Evolutionary conservation across 768 basidiomycete genomes (phyloP).

Genomic region (Austroboletus festivus): DNA sequence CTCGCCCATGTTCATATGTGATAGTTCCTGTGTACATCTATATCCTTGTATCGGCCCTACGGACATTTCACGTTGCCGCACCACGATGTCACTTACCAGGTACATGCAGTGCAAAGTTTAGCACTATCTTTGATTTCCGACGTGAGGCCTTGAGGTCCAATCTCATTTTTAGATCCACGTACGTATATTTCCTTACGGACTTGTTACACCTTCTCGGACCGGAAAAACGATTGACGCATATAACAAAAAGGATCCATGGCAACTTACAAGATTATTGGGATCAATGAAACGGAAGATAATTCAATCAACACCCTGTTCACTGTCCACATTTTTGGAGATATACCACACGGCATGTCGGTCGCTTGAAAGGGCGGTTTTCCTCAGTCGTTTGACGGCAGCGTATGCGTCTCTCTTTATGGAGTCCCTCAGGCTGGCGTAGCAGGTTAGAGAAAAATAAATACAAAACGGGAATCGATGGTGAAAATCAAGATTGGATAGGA

Average conservation of each 20-base stretch:
- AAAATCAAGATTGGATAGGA: background rate
- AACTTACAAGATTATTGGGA: too few species aligned
- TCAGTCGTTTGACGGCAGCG: background rate
- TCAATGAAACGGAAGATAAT: too few species aligned
- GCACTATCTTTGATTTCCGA: background rate
- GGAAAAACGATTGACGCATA: background rate
- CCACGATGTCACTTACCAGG: background rate
- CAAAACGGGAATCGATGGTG: background rate
- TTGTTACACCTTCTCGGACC: background rate
- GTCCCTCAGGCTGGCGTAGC: background rate
- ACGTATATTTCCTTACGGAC: background rate
- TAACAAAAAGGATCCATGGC: background rate
- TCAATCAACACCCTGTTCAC: too few species aligned
- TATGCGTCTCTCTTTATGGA: background rate
- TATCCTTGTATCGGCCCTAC: background rate
- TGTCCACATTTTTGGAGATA: too few species aligned
- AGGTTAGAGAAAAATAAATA: conserved; percentile 1
- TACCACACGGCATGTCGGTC: too few species aligned
- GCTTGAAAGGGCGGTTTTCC: too few species aligned
- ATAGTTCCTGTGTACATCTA: conserved; percentile 1
- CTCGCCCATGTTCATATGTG: conserved; percentile 5
- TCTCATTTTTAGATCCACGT: background rate
- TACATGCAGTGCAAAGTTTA: background rate
- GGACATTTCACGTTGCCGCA: background rate
- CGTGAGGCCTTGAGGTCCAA: background rate